Evolutionary conservation across 2,329 filamentous ascomycete species (phyloP).

Genomic region (Paecilomyces fulvus): DNA sequence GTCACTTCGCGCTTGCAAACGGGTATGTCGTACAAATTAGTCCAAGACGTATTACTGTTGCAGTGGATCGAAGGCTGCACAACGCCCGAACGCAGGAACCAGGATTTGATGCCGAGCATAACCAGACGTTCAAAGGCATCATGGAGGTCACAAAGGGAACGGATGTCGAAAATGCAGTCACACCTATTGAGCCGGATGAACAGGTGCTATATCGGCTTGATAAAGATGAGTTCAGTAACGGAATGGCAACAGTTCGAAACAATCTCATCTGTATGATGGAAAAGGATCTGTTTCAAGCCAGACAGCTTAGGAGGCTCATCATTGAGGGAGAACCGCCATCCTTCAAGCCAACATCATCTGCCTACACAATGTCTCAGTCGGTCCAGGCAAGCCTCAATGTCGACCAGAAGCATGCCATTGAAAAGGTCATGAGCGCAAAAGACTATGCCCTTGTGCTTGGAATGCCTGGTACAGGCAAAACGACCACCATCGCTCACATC

Average conservation of each 20-base stretch:
- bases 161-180: conserved; percentile 15
- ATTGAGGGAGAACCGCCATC: conserved; percentile 65
- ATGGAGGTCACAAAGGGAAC: conserved; percentile 68
- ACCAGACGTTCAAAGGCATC: conserved; percentile 83
- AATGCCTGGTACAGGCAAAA: conserved; percentile 98
- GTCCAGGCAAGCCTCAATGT: conserved; percentile 64
- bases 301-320: conserved; percentile 67
- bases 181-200: conserved; percentile 35
- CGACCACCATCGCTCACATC: conserved; percentile 95
- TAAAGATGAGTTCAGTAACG: conserved; percentile 97
- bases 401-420: conserved; percentile 77
- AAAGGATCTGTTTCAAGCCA: conserved; percentile 60
- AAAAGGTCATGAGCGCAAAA: conserved; percentile 90
- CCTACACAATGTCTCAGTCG: conserved; percentile 50
- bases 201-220: conserved; percentile 70
- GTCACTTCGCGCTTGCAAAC: conserved; percentile 89
- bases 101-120: conserved; percentile 66
- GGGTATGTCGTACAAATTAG: conserved; percentile 77
- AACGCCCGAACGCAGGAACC: conserved; percentile 68
- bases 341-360: conserved; percentile 61
- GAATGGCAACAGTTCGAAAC: conserved; percentile 89
- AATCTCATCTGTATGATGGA: conserved; percentile 92
- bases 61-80: conserved; percentile 82
- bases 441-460: conserved; percentile 96
- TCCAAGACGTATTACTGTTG: conserved; percentile 70